A percentile compares a stretch with the other conserved stretches of the same genome.
phyloP scores from a whole-genome alignment of 2,329 filamentous ascomycete species.

The Thielaviopsis punctulata region DNA sequence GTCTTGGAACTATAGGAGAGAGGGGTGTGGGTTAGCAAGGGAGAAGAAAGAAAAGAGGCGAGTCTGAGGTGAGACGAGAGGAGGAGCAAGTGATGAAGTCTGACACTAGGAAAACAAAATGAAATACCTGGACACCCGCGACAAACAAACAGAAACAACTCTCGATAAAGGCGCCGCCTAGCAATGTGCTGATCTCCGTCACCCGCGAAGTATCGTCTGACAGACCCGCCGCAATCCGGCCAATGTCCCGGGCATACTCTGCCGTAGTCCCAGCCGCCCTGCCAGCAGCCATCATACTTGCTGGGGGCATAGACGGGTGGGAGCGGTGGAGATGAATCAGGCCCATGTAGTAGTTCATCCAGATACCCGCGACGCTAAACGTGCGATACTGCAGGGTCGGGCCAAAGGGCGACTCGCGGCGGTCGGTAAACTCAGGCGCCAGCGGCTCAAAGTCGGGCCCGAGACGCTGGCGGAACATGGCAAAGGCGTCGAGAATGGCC shows the following conservation, averaged over 20 bases:
- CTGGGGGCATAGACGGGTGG: conserved; percentile 81
- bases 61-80: neutral
- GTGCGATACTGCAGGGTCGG: conserved; percentile 65
- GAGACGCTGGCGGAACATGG: conserved; percentile 45
- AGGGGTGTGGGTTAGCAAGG: neutral
- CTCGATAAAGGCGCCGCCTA: conserved; percentile 72
- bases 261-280: conserved; percentile 58
- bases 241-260: conserved; percentile 54
- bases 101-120: neutral
- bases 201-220: conserved; percentile 35
- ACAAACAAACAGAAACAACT: conserved; percentile 72
- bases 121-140: conserved; percentile 52
- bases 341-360: conserved; percentile 75
- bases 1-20: conserved; percentile 44
- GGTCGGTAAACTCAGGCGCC: conserved; percentile 46
- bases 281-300: conserved; percentile 72
- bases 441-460: conserved; percentile 64
- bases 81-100: neutral
- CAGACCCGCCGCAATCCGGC: conserved; percentile 61
- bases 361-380: conserved; percentile 73
- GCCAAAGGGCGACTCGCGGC: conserved; percentile 58
- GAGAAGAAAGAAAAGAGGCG: neutral
- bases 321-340: conserved; percentile 66
- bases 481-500: conserved; percentile 53
- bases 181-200: conserved; percentile 51